Conservation (phyloP, 2,329 filamentous ascomycete species). For the Ceratocystiopsis minuta region DNA sequence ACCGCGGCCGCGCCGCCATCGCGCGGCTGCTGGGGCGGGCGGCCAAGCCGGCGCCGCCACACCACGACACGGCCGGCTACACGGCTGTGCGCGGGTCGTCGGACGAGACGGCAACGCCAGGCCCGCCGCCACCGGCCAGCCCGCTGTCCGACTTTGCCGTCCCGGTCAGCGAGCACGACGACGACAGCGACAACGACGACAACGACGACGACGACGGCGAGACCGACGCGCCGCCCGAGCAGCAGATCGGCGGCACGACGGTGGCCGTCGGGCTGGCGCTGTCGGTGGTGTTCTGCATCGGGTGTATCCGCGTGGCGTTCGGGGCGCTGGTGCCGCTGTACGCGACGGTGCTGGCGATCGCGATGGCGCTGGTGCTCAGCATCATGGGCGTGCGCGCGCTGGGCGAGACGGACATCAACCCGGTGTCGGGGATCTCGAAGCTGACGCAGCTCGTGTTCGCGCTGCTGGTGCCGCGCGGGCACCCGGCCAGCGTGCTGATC, state of each 20-base stretch:
- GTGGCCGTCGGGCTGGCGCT: conserved; percentile 59
- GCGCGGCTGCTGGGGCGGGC: background rate
- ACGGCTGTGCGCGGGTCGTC: conserved; percentile 7
- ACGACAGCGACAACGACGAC: conserved; percentile 7
- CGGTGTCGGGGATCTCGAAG: conserved; percentile 91
- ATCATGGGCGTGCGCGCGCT: conserved; percentile 56
- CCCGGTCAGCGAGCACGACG: background rate
- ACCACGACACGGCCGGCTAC: conserved; percentile 9
- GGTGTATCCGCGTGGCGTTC: conserved; percentile 69
- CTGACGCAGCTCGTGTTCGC: conserved; percentile 92
- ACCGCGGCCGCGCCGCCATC: background rate
- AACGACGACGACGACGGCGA: conserved; percentile 14
- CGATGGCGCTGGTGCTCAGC: conserved; percentile 64
- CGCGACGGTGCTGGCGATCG: conserved; percentile 58
- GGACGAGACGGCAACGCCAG: background rate
- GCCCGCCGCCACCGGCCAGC: conserved; percentile 4
- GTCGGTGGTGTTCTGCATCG: conserved; percentile 64
- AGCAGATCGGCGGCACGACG: conserved; percentile 55
- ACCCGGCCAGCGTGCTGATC: conserved; percentile 77
- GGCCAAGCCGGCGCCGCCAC: background rate
- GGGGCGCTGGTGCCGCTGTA: conserved; percentile 59
- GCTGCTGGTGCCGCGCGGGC: conserved; percentile 61
- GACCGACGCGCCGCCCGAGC: conserved; percentile 66
- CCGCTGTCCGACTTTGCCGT: conserved; percentile 6
- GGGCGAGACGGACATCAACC: conserved; percentile 82